Evolutionary conservation across 352 stramenopile genomes (phyloP), one percentile per base, ranked within the genome.

Genomic region (Phytophthora capsici): DNA sequence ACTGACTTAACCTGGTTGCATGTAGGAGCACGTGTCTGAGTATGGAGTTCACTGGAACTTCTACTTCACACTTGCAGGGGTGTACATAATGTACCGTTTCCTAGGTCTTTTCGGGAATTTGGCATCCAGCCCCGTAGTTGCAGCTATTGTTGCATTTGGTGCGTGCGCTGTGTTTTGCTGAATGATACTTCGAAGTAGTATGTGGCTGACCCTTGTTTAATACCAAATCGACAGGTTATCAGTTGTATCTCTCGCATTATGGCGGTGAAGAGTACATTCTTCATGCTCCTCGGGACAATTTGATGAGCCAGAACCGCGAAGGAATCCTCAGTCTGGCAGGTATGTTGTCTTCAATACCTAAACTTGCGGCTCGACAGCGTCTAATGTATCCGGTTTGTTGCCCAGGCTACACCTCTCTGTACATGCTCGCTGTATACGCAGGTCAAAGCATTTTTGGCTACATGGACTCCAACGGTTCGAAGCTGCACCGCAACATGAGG

Each of bases 21-120:
- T 30, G 26, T 30, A 96, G 78, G 90, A 98, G 57, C 97, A 99
- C 62, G 95, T 99, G 40, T 97, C 87, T 5, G 98, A 99, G 78
- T 99, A 99, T 73, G 98, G 98, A 28, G 90, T 99, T 17, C 97
- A 99, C 78, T 99, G 98, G 98, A 99, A 99, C 78, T 99, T 99
- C 68, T 99, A 99, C 80, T 98, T 99, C 58, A 99, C 97, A 4
- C 85, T 99, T 17, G 89, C 80, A 13, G 87, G 80, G 4, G 83
- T 96, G 26, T 94, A 93, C 59, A 28, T 96, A 16, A 55, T 86
- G 19, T 90, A 88, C 51, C 88, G 77, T 9, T 54, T 84, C 16
- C 68, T 97, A 16, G 70, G 76, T 37, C 40, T 73, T 32, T 69
- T 90, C 44, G 82, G 84, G 16, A 66, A 64, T 36, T 88, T 72